phyloP scores from a whole-genome alignment of 2,329 filamentous ascomycete genomes.

The Lojkania enalia region DNA sequence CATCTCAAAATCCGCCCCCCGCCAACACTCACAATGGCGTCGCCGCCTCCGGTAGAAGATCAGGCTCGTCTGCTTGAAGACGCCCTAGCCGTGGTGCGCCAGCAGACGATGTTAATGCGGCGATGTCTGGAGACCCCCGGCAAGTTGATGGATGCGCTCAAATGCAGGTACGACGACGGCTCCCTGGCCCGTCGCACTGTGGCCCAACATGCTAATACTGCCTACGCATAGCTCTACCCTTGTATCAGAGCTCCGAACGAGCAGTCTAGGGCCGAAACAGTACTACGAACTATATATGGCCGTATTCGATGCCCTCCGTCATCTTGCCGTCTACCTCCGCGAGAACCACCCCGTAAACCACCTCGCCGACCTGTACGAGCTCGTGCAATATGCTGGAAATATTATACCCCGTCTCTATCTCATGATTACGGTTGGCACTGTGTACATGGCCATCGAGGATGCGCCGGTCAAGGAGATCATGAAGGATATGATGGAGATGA shows the following conservation, averaged over 20 bases:
- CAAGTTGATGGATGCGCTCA: constrained; percentile 99
- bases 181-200: constrained; percentile 1
- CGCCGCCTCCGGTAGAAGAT: constrained; percentile 56
- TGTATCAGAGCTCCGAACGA: constrained; percentile 96
- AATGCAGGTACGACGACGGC: constrained; percentile 79
- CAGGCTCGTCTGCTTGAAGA: constrained; percentile 93
- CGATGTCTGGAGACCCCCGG: constrained; percentile 95
- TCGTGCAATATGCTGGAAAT: constrained; percentile 97
- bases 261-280: constrained; percentile 96
- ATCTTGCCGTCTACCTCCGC: constrained; percentile 93
- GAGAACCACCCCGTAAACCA: constrained; percentile 98
- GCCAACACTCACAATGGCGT: constrained; percentile 44
- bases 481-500: constrained; percentile 99
- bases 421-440: constrained; percentile 98
- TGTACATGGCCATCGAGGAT: constrained; percentile 98
- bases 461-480: constrained; percentile 99
- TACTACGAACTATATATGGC: constrained; percentile 99
- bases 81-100: constrained; percentile 92
- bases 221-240: constrained; percentile 76
- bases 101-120: constrained; percentile 96
- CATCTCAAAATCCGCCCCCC: constrained; percentile 27
- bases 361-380: constrained; percentile 94
- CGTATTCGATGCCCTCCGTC: constrained; percentile 95
- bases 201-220: constrained; percentile 14
- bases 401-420: constrained; percentile 95